phyloP scores from a whole-genome alignment of 2,329 filamentous ascomycete genomes.

The Verticillium alfalfae region DNA sequence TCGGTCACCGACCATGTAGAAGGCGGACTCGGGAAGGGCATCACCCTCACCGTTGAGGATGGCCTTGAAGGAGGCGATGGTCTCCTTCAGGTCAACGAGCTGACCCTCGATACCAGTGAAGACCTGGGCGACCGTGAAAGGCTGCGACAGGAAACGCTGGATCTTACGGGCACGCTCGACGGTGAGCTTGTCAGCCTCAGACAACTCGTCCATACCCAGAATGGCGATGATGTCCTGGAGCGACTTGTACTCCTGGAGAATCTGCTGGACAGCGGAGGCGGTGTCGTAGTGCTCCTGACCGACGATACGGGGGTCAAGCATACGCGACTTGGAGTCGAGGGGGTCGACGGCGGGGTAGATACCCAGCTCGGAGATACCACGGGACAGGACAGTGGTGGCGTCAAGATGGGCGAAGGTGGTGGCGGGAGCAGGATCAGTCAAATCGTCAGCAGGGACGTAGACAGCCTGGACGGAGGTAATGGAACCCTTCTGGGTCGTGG shows the following conservation, averaged over 20 bases:
- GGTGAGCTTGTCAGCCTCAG: conserved; percentile 97
- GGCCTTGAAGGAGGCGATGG: conserved; percentile 94
- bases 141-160: conserved; percentile 99
- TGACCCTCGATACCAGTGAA: conserved; percentile 93
- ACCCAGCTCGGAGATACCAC: conserved; percentile 99
- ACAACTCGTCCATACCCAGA: conserved; percentile 99
- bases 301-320: conserved; percentile 98
- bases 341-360: conserved; percentile 99
- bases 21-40: conserved; percentile 83
- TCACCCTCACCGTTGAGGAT: conserved; percentile 95
- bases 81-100: conserved; percentile 98
- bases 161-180: conserved; percentile 99
- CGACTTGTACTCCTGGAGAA: conserved; percentile 99
- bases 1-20: conserved; percentile 99
- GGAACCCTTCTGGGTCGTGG: conserved; percentile 98
- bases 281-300: conserved; percentile 97
- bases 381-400: conserved; percentile 99
- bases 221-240: conserved; percentile 99
- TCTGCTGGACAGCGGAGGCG: conserved; percentile 94
- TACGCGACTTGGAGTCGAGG: conserved; percentile 98
- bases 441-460: conserved; percentile 99
- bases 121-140: conserved; percentile 83
- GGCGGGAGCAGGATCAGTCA: conserved; percentile 98
- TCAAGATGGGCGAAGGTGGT: conserved; percentile 99
- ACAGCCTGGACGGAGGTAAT: conserved; percentile 99